Percentiles rank a stretch among this genome's conserved stretches.
Conservation (phyloP, 495 filamentous ascomycete species). For the Talaromyces adpressus region DNA sequence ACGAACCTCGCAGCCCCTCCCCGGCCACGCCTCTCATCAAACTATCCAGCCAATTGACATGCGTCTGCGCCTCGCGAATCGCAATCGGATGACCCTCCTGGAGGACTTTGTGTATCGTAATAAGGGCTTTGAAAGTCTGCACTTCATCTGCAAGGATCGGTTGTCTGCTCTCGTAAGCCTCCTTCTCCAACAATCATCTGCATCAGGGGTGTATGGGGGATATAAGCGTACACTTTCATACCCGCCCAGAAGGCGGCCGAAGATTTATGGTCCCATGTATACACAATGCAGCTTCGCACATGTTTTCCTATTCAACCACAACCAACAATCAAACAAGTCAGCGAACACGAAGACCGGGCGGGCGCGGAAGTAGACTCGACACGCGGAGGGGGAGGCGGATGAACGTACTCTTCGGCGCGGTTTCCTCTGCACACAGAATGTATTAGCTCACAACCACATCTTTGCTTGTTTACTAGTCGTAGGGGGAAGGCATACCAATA, state of each 20-base stretch:
- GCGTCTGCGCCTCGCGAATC: constrained; percentile 79
- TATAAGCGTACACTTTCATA: constrained; percentile 81
- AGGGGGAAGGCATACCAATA: constrained; percentile 46
- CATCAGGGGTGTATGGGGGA: not conserved
- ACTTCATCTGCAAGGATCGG: constrained; percentile 93
- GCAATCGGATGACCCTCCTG: constrained; percentile 92
- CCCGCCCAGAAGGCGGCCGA: constrained; percentile 94
- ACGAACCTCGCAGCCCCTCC: constrained; percentile 72
- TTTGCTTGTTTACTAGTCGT: constrained; percentile 10
- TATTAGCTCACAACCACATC: constrained; percentile 2
- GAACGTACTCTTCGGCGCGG: constrained; percentile 78
- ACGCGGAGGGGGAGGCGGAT: not conserved
- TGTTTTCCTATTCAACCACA: constrained; percentile 66
- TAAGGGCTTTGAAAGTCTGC: constrained; percentile 88
- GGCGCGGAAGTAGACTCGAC: not conserved
- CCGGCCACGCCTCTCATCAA: constrained; percentile 76
- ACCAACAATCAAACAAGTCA: no score
- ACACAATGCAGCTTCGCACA: constrained; percentile 96
- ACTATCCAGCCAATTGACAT: constrained; percentile 88
- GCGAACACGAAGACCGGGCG: constrained; percentile 1
- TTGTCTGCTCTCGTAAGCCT: constrained; percentile 47
- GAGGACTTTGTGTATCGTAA: constrained; percentile 90
- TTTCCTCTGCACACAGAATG: constrained; percentile 57
- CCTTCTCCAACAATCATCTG: not conserved
- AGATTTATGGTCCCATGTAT: constrained; percentile 99